phyloP scores from a whole-genome alignment of 1,284 basidiomycete species.

The Apiotrichum siamense region DNA sequence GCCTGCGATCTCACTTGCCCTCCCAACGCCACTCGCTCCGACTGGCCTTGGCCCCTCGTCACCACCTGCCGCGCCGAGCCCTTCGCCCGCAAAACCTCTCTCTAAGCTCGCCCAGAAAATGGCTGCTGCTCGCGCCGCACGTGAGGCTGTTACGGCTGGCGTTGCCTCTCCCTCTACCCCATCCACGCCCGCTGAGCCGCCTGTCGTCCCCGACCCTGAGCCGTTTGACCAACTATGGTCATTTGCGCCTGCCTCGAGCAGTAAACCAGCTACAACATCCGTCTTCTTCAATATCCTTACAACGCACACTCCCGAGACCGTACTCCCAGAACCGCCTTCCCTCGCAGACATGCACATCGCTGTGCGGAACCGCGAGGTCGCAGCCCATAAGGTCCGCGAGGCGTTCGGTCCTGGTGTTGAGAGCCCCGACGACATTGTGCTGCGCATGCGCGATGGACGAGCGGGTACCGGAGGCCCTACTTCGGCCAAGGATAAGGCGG shows the following conservation, averaged over 20 bases:
- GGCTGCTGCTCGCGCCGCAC: constrained; percentile 41
- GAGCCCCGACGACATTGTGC: constrained; percentile 54
- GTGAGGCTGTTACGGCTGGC: constrained; percentile 20
- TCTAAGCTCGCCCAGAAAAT: constrained; percentile 55
- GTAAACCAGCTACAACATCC: constrained; percentile 17
- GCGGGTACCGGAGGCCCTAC: constrained; percentile 33
- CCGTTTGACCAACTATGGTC: constrained; percentile 5
- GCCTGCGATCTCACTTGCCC: constrained; percentile 6
- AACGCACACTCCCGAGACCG: constrained; percentile 10
- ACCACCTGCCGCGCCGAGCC: constrained; percentile 2
- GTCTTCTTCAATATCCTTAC: constrained; percentile 44
- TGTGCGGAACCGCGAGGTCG: constrained; percentile 22
- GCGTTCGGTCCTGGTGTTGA: constrained; percentile 36
- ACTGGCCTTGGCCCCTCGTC: neutral
- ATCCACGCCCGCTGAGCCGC: neutral
- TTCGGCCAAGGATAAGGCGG: constrained; percentile 4
- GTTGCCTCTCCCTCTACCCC: neutral
- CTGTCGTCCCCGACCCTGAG: constrained; percentile 12
- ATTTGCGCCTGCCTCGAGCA: constrained; percentile 1
- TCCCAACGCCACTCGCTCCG: constrained; percentile 1
- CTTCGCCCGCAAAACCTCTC: constrained; percentile 44
- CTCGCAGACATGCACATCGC: constrained; percentile 29
- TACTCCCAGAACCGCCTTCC: constrained; percentile 8
- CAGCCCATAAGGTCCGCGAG: constrained; percentile 27
- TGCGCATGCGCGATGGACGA: constrained; percentile 50